Evolutionary conservation across 2,329 filamentous ascomycete genomes (phyloP).

Genomic region (Penicillium sp.): DNA sequence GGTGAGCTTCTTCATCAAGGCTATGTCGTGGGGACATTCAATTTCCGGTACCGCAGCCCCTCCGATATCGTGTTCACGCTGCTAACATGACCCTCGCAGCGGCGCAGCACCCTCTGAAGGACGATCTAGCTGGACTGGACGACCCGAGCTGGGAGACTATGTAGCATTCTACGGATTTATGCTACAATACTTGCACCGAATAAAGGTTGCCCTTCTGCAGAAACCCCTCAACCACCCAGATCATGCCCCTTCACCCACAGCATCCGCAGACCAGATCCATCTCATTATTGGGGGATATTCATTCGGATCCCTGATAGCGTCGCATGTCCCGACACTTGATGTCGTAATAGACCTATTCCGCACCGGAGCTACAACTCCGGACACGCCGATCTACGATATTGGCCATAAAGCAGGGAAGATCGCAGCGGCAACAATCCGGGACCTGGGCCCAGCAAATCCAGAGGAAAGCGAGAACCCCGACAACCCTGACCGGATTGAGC

Average conservation of each 20-base stretch:
- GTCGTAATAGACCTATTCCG: slow-evolving; percentile 58
- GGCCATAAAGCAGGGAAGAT: slow-evolving; percentile 63
- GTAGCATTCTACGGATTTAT: slow-evolving; percentile 75
- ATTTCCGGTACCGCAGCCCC: slow-evolving; percentile 63
- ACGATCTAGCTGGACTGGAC: slow-evolving; percentile 80
- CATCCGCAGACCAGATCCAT: slow-evolving; percentile 16
- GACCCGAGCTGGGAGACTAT: slow-evolving; percentile 76
- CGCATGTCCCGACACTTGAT: slow-evolving; percentile 58
- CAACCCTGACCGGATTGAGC: background rate
- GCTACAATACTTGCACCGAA: slow-evolving; percentile 62
- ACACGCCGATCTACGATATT: slow-evolving; percentile 62
- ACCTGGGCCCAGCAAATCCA: slow-evolving; percentile 25
- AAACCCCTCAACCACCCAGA: background rate
- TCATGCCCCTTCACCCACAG: background rate
- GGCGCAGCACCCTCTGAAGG: slow-evolving; percentile 71
- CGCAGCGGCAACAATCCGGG: slow-evolving; percentile 57
- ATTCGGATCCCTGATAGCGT: slow-evolving; percentile 79
- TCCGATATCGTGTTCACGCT: background rate
- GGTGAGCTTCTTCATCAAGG: slow-evolving; percentile 62
- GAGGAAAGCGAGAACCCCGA: background rate
- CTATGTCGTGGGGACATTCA: slow-evolving; percentile 80
- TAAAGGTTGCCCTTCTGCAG: slow-evolving; percentile 36
- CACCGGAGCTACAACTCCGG: slow-evolving; percentile 41
- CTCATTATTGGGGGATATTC: slow-evolving; percentile 76
- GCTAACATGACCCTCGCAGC: slow-evolving; percentile 44